Evolutionary conservation across 2,329 filamentous ascomycete genomes (phyloP), one percentile per base, ranked within the genome.

Genomic region (Graphilbum ipis-grandicollis): DNA sequence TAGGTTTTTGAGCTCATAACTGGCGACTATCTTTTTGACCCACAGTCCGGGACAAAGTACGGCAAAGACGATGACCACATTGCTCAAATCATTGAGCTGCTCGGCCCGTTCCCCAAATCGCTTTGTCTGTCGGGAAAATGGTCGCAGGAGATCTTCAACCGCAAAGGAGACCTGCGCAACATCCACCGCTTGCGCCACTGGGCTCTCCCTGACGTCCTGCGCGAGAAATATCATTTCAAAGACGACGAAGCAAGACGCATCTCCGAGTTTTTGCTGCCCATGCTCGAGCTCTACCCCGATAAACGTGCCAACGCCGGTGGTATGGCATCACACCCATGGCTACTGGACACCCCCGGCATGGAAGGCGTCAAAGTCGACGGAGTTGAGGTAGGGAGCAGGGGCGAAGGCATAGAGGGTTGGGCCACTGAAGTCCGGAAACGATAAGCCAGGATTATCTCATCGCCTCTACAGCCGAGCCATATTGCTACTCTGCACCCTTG

Each of bases 21-120:
- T 2, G 90, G 90, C 46, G 90, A 98, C 57, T 98, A 98, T 52
- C 74, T 98, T 31, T 98, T 98, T 57, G 90, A 98, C 51, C 90
- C 90, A 0, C 90, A 98, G 59, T 94, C 88, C 1, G 90, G 90
- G 44, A 96, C 88, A 31, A 96, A 96, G 59, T 98, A 98, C 56
- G 90, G 90, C 53, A 98, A 98, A 61, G 90, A 98, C 53, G 90
- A 98, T 60, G 90, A 98, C 53, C 90, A 98, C 60, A 94, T 98
- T 46, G 90, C 90, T 9, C 90, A 98, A 55, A 96, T 98, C 50
- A 96, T 98, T 54, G 90, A 98, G 57, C 69, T 98, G 5, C 74
- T 98, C 15, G 90, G 90, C 9, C 77, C 80, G 1, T 96, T 96
- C 53, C 88, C 90, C 37, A 92, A 93, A 55, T 81, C 82, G 5